Conservation (phyloP, 345 rosid genomes). For the Isatis tinctoria region DNA sequence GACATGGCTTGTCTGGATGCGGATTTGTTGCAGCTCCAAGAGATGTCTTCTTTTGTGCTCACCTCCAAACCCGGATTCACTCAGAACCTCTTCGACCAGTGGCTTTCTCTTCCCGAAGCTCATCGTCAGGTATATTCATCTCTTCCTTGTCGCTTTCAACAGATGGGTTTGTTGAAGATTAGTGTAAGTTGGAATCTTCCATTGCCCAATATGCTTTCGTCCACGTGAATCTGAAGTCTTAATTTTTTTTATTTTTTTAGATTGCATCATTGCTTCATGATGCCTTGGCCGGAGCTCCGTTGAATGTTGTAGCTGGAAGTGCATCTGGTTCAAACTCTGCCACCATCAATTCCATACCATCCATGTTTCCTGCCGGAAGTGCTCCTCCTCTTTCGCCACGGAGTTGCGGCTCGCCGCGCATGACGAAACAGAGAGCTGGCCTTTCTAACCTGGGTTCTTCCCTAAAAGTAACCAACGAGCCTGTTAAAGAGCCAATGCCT, state of each 20-base stretch:
- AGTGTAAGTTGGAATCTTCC: background rate
- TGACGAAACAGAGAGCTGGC: conserved; percentile 62
- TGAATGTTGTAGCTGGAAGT: conserved; percentile 55
- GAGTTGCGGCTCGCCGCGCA: conserved; percentile 89
- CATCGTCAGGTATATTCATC: conserved; percentile 56
- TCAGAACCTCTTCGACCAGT: conserved; percentile 76
- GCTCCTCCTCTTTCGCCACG: conserved; percentile 98
- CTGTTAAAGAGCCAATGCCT: conserved; percentile 79
- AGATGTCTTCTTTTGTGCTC: conserved; percentile 68
- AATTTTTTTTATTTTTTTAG: conserved; percentile 35
- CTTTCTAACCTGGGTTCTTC: conserved; percentile 90
- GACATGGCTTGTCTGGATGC: conserved; percentile 69
- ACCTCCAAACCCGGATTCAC: conserved; percentile 72
- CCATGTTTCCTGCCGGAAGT: conserved; percentile 94
- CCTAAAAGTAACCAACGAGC: conserved; percentile 70
- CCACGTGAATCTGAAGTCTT: background rate
- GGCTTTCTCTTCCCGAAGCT: conserved; percentile 91
- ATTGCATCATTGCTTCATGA: conserved; percentile 70
- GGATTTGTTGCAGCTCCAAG: conserved; percentile 80
- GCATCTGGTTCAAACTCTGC: conserved; percentile 51
- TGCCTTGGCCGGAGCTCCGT: conserved; percentile 74
- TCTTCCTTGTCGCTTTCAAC: too few species aligned
- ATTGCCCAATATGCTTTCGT: background rate
- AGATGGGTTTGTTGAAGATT: background rate
- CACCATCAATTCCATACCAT: conserved; percentile 63